Base-by-base conservation (phyloP, 75 land plant genomes). In the Pinus albicaulis region DNA sequence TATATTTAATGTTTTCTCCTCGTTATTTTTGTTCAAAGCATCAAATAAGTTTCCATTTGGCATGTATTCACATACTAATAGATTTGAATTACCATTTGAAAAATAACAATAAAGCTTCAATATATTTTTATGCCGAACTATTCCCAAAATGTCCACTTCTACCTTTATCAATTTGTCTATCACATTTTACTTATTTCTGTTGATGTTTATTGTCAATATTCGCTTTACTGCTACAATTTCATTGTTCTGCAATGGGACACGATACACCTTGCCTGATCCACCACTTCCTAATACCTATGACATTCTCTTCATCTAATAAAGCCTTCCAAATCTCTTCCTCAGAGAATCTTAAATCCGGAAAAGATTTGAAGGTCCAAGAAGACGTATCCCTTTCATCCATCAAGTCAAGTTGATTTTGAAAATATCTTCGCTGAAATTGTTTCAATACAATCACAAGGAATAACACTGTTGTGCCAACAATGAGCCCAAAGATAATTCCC, bases 1-100 rank as follows among this genome's bases (percentile, higher is more conserved):
- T 74, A 59, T 55, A 34, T 77, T 41, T 26, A 76, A 61, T 72
- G 86, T 26, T 28, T 86, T 68, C 4, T 31, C 70, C 17, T 15
- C 8, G 19, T 36, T 17, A 20, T 2, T 17, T 68, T 38, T 5
- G 73, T 92, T 90, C 31, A 93, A 80, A 38, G 77, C 69, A 24
- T 91, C 93, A 84, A 91, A 93, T 77, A 93, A 73, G 76, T 88
- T 91, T 55, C 93, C 93, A 71, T 89, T 89, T 4, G 88, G 91
- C 78, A 93, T 68, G 76, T 89, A 89, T 80, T 94, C 98, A 74
- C 90, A 92, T 13, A 92, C 98, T 53, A 94, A 78, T 73, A 94
- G 81, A 76, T 83, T 88, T 57, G 84, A 85, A 52, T 85, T 85
- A 60, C 84, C 92, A 76, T 93, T 87, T 12, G 92, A 86, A 34